phyloP scores from a whole-genome alignment of 2,329 filamentous ascomycete genomes.

The Colletotrichum orchidophilum region DNA sequence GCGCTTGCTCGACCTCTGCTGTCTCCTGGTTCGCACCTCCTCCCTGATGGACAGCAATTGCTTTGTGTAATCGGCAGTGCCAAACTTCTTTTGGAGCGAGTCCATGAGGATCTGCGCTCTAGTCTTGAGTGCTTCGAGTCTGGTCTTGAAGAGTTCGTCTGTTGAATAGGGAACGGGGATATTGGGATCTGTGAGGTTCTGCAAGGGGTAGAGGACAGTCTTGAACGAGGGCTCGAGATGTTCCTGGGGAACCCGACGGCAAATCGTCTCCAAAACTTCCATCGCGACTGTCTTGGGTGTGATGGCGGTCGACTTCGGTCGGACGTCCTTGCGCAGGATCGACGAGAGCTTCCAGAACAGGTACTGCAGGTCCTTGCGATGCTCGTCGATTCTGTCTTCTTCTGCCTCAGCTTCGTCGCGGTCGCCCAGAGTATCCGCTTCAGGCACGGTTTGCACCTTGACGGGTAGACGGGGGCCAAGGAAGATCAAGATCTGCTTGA shows the following conservation, averaged over 20 bases:
- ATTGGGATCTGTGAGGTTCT: slow-evolving; percentile 84
- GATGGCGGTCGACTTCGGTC: slow-evolving; percentile 70
- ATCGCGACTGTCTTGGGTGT: slow-evolving; percentile 81
- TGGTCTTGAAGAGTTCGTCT: slow-evolving; percentile 74
- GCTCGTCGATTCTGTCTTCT: slow-evolving; percentile 39
- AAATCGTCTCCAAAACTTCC: slow-evolving; percentile 76
- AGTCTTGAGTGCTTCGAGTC: slow-evolving; percentile 75
- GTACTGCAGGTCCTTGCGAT: slow-evolving; percentile 66
- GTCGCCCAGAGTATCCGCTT: slow-evolving; percentile 54
- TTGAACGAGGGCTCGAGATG: slow-evolving; percentile 71
- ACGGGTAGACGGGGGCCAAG: slow-evolving; percentile 68
- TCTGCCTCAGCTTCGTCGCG: slow-evolving; percentile 53
- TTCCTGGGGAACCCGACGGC: slow-evolving; percentile 65
- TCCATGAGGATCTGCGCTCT: slow-evolving; percentile 83
- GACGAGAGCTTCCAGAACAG: slow-evolving; percentile 82
- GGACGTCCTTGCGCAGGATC: slow-evolving; percentile 80
- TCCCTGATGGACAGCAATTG: slow-evolving; percentile 78
- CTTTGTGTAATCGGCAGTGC: slow-evolving; percentile 80
- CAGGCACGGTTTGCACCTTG: slow-evolving; percentile 37
- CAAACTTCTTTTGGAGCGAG: slow-evolving; percentile 84
- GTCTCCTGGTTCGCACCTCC: slow-evolving; percentile 75
- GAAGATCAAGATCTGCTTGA: slow-evolving; percentile 84
- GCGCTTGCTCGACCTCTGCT: slow-evolving; percentile 82
- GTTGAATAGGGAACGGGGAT: slow-evolving; percentile 77
- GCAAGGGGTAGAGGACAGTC: slow-evolving; percentile 68